Percentiles rank a stretch among this genome's conserved stretches.
Conservation (phyloP, 2,329 filamentous ascomycete genomes). For the Pyrenochaeta sp. region DNA sequence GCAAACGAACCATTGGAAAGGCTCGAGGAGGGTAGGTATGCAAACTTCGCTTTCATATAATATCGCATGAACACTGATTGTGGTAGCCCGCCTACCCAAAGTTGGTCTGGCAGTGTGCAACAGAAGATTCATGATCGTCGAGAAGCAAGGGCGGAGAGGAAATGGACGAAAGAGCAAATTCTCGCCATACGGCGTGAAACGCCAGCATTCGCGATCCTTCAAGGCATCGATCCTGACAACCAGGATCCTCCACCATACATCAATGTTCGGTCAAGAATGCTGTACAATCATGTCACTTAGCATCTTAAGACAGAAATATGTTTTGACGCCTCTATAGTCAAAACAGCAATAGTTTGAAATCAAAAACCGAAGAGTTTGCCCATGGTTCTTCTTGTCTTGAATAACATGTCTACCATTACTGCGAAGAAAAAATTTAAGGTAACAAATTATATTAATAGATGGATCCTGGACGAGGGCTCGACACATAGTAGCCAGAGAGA, state of each 20-base stretch:
- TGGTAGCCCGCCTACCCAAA: neutral
- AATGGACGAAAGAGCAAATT: constrained; percentile 15
- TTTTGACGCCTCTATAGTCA: too few relatives aligned
- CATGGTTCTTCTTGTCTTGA: too few relatives aligned
- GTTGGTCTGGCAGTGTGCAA: neutral
- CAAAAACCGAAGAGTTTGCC: too few relatives aligned
- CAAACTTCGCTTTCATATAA: neutral
- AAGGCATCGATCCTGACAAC: constrained; percentile 14
- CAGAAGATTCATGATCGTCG: constrained; percentile 4
- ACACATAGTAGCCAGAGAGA: too few relatives aligned
- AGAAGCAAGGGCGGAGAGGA: constrained; percentile 12
- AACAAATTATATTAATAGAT: too few relatives aligned
- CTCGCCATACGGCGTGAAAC: constrained; percentile 12
- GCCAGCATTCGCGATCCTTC: constrained; percentile 16
- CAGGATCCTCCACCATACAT: constrained; percentile 15
- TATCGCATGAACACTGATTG: neutral
- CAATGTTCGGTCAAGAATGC: constrained; percentile 15
- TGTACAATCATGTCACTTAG: constrained; percentile 1
- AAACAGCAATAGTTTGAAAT: too few relatives aligned
- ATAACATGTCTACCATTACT: too few relatives aligned
- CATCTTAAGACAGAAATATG: neutral
- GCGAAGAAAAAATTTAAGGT: too few relatives aligned
- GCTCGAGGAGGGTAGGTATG: constrained; percentile 6
- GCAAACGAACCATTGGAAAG: constrained; percentile 24
- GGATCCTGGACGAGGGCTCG: too few relatives aligned